Evolutionary conservation across 306 rosid genomes (phyloP), one percentile per base, ranked within the genome.

Genomic region (Potentilla sterilis): DNA sequence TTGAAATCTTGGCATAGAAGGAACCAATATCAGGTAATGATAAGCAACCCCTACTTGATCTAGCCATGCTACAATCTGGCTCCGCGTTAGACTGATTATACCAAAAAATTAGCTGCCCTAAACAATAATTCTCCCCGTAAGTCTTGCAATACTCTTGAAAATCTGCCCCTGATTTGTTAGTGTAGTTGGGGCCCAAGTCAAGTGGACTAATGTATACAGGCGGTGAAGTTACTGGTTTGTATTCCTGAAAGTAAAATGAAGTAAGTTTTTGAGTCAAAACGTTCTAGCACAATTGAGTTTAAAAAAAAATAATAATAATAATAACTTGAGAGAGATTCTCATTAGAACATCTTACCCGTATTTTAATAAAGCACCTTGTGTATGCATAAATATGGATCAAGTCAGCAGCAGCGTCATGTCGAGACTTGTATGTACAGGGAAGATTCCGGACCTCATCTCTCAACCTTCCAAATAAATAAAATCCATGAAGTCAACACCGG

Each of bases 381-480:
- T 87, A 88, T 79, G 98, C 98, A 64, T 92, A 96, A 78, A 89
- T 89, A 87, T 96, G 99, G 81, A 96, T 93, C 82, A 96, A 84
- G 88, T 96, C 99, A 64, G 99, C 99, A 76, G 99, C 97, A 75
- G 99, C 99, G 79, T 96, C 99, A 64, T 96, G 89, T 85, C 97
- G 96, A 75, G 98, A 90, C 87, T 85, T 96, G 89, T 92, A 90
- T 83, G 99, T 88, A 89, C 98, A 96, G 64, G 86, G 87, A 83
- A 96, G 89, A 85, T 84, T 77, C 74, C 96, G 87, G 82, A 96
- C 89, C 86, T 96, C 99, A 21, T 92, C 99, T 86, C 99, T 96
- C 92, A 96, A 84, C 99, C 99, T 96, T 72, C 42, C 72, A 65
- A 46, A 61, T 11, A 72, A 77, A 81, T 14, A 72, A 71, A 59